Evolutionary conservation across 2,329 filamentous ascomycete genomes (phyloP), one percentile per base, ranked within the genome.

Genomic region (Cytospora piceae): DNA sequence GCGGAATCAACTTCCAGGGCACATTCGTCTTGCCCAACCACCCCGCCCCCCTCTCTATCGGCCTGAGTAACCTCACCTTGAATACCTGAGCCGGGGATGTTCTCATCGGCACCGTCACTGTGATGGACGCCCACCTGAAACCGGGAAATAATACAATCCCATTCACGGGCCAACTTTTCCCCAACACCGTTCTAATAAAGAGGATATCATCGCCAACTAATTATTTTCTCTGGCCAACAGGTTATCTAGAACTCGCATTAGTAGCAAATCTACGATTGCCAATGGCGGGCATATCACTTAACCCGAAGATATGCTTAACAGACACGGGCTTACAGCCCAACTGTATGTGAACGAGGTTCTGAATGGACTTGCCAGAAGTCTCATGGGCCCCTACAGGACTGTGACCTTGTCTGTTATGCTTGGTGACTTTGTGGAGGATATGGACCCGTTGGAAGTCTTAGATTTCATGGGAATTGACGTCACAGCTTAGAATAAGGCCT

Each of bases 1-100:
- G 12, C 3, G 46, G 46, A 4, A 49, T 24, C 11, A 49, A 24
- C n/a, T 24, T 49, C 5, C 46, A 49, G 11, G 81, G 81, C 1
- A 72, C 73, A 1, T 72, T 82, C 11, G 79, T 75, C 53, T 70
- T 84, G 20, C 82, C 82, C 2, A 84, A 84, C 68, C 72, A 74
- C 39, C 80, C 80, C n/a, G n/a, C n/a, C 2, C 71, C 76, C 0
- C 73, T 84, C 2, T 76, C 76, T 1, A 77, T 83, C 7, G 78
- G 76, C 0, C 73, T 82, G 4, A 81, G 82, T 14, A 79, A 83
- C 69, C 58, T 83, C n/a, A 79, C 79, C 0, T 75, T 83, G 20
- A 80, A 82, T 53, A 61, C 83, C 22, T 70, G 77, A 61, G 77
- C 76, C 0, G 79, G 78, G 4, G 73, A 78, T n/a, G 65, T 79